Conservation (phyloP, 2,329 filamentous ascomycete genomes). For the Albophoma yamanashiensis region DNA sequence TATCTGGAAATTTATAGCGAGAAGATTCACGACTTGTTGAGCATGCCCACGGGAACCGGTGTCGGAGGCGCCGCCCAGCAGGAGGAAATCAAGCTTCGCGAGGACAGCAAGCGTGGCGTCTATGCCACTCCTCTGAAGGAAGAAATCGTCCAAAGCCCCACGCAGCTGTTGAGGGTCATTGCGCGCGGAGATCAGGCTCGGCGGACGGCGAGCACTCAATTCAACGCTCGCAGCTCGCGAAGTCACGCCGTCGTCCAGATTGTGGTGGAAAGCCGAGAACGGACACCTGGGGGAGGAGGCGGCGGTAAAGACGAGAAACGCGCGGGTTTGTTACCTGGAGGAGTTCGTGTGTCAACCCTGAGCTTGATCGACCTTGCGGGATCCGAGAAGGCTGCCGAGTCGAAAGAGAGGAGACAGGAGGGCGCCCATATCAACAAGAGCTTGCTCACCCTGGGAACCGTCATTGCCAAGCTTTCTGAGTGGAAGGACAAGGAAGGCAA, state of each 20-base stretch:
- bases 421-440: conserved; percentile 99
- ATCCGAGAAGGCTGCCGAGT: conserved; percentile 90
- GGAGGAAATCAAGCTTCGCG: conserved; percentile 93
- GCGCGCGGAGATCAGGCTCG: conserved; percentile 86
- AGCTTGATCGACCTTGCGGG: conserved; percentile 94
- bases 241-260: conserved; percentile 98
- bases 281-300: conserved; percentile 49
- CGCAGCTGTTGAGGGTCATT: conserved; percentile 88
- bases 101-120: conserved; percentile 92
- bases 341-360: conserved; percentile 88
- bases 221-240: conserved; percentile 91
- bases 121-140: conserved; percentile 95
- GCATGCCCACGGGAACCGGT: conserved; percentile 52
- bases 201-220: conserved; percentile 88
- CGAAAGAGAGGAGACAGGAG: conserved; percentile 86
- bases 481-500: conserved; percentile 74
- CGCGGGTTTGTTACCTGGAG: conserved; percentile 64
- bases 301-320: conserved; percentile 42
- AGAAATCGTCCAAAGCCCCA: conserved; percentile 96
- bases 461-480: conserved; percentile 86
- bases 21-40: conserved; percentile 87
- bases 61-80: conserved; percentile 46
- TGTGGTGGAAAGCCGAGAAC: conserved; percentile 91
- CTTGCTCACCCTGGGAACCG: conserved; percentile 84
- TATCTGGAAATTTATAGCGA: conserved; percentile 99